Base-by-base conservation (phyloP, 2,329 filamentous ascomycete genomes). In the Penicillium sp. region DNA sequence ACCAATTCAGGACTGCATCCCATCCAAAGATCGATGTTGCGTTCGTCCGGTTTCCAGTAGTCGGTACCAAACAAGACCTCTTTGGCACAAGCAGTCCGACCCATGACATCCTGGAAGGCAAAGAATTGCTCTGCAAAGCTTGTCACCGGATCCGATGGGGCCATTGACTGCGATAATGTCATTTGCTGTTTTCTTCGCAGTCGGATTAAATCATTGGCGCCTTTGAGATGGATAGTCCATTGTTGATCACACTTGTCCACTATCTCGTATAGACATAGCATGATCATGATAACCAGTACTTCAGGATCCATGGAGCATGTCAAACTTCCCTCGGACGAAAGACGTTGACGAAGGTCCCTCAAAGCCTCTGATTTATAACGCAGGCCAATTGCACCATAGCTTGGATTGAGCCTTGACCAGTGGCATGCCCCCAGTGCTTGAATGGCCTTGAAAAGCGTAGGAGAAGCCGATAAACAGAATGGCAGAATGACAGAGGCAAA, bases 61-160 rank as follows among this genome's bases (percentile, higher is more conserved):
- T 81, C 78, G 31, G 68, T 70, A 2, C 77, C 78, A 44, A 81
- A 81, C 0, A 79, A 65, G 0, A 78, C 74, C 9, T 76, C 73
- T 11, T 79, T 76, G 3, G 77, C 79, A 50, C 79, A 81, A 0
- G 79, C 79, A 0, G 79, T 81, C 34, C 79, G 73, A 29, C 79
- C 79, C 58, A 81, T 81, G 16, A 80, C 77, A 56, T 81, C 79
- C 56, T 81, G 79, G 14, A 79, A 81, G 4, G 79, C 79, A 53
- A 81, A 81, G 58, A 80, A 81, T 1, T 74, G 71, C 58, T 81
- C 79, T 0, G 77, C 66, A 49, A 74, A 74, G 6, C 74, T 69
- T 2, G 65, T 73, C 0, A 74, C 66, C n/a, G 61, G 65, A 46
- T 66, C 67, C 16, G 47, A 57, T 9, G 53, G 24, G 24, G 50